Conservation (phyloP, 2,329 filamentous ascomycete species). For the Cryphonectria nitschkei region DNA sequence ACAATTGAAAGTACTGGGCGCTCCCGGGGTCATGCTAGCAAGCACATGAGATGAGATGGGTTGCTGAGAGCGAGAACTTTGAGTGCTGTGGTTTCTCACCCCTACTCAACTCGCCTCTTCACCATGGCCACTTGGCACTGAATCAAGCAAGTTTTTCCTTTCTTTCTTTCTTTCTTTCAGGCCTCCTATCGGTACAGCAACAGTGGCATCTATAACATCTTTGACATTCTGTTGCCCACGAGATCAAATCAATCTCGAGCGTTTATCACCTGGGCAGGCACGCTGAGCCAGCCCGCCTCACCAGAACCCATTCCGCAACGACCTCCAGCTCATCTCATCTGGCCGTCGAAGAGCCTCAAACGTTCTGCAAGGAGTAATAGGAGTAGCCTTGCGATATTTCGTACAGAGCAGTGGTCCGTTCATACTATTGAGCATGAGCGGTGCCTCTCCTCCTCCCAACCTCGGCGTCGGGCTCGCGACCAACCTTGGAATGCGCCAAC, state of each 20-base stretch:
- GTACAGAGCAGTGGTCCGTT: too few relatives aligned
- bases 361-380: background rate
- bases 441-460: background rate
- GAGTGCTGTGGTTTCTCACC: background rate
- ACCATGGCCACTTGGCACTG: background rate
- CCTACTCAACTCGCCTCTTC: background rate
- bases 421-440: background rate
- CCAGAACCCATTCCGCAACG: background rate
- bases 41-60: too few relatives aligned
- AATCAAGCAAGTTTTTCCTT: background rate
- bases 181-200: background rate
- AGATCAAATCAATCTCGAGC: background rate
- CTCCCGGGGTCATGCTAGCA: background rate
- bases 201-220: background rate
- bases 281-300: background rate
- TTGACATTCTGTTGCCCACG: background rate
- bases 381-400: background rate
- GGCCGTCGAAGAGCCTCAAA: background rate
- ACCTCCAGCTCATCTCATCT: background rate
- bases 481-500: background rate
- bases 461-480: background rate
- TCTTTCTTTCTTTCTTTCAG: background rate
- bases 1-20: background rate
- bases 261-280: background rate
- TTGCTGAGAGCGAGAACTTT: background rate